A percentile compares a stretch with the other conserved stretches of the same genome.
Evolutionary conservation across 192 early-diverging fungal species (phyloP).

Genomic region (Rhizoclosmatium globosum): DNA sequence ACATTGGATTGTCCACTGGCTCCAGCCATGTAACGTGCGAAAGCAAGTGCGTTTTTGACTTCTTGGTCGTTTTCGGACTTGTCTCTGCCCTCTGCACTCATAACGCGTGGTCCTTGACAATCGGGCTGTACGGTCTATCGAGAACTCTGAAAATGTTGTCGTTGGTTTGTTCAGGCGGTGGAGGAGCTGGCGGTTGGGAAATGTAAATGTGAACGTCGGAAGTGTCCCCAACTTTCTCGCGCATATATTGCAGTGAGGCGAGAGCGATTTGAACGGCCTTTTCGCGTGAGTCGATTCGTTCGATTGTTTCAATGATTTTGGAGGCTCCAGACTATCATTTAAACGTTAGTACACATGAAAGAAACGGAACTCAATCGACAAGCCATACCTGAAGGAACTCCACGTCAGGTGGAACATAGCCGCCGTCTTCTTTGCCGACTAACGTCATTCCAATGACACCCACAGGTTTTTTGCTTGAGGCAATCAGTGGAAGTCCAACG

Average conservation of each 20-base stretch:
- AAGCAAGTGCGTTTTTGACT: constrained; percentile 17
- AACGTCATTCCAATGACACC: constrained; percentile 42
- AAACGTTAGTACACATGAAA: neutral
- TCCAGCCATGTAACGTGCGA: constrained; percentile 33
- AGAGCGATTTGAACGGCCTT: constrained; percentile 32
- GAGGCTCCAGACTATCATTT: constrained; percentile 23
- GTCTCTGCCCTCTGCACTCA: constrained; percentile 1
- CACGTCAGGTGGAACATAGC: constrained; percentile 41
- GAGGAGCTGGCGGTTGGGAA: neutral
- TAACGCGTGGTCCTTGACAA: constrained; percentile 33
- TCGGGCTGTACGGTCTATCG: constrained; percentile 23
- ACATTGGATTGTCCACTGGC: constrained; percentile 22
- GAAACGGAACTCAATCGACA: constrained; percentile 1
- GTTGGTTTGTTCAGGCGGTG: neutral
- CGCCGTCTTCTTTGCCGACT: constrained; percentile 34
- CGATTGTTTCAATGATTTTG: constrained; percentile 32
- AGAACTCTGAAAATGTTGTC: constrained; percentile 10
- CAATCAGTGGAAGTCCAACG: constrained; percentile 41
- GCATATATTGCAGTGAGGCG: constrained; percentile 31
- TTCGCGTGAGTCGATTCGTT: constrained; percentile 38
- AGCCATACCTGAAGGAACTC: constrained; percentile 44
- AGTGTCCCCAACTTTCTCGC: constrained; percentile 38
- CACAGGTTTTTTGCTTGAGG: constrained; percentile 12
- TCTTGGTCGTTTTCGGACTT: neutral
- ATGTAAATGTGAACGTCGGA: constrained; percentile 16